Evolutionary conservation across 805 yeast genomes (phyloP).

Genomic region (Metschnikowia henanensis): DNA sequence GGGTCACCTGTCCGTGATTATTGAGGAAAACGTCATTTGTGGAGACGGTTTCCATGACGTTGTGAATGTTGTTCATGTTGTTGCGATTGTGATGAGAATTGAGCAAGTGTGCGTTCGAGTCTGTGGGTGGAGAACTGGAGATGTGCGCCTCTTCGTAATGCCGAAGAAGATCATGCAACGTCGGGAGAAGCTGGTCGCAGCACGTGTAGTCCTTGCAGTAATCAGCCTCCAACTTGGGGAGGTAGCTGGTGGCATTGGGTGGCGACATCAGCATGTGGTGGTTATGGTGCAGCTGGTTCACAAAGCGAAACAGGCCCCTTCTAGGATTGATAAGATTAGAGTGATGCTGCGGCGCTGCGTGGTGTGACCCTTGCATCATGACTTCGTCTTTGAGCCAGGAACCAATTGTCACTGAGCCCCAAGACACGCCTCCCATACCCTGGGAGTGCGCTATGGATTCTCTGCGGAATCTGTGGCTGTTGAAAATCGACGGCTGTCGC

Average conservation of each 20-base stretch:
- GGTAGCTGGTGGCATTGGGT: constrained; percentile 69
- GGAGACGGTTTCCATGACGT: constrained; percentile 81
- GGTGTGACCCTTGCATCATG: constrained; percentile 46
- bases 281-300: constrained; percentile 16
- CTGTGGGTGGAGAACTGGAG: constrained; percentile 49
- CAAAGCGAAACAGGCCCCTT: constrained; percentile 38
- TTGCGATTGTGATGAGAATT: constrained; percentile 33
- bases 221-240: constrained; percentile 92
- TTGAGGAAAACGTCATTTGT: constrained; percentile 88
- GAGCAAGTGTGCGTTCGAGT: constrained; percentile 27
- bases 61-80: constrained; percentile 47
- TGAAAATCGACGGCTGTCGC: constrained; percentile 41
- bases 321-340: constrained; percentile 34
- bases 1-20: constrained; percentile 30
- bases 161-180: constrained; percentile 86
- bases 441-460: constrained; percentile 95
- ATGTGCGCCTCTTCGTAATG: constrained; percentile 98
- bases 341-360: constrained; percentile 17
- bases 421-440: constrained; percentile 96
- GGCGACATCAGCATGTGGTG: constrained; percentile 50
- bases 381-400: constrained; percentile 96
- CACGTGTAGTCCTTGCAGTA: constrained; percentile 96
- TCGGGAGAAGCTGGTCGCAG: constrained; percentile 91
- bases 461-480: constrained; percentile 57
- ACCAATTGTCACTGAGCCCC: constrained; percentile 96